Base-by-base conservation (phyloP, 306 rosid genomes). In the Prinsepia uniflora region DNA sequence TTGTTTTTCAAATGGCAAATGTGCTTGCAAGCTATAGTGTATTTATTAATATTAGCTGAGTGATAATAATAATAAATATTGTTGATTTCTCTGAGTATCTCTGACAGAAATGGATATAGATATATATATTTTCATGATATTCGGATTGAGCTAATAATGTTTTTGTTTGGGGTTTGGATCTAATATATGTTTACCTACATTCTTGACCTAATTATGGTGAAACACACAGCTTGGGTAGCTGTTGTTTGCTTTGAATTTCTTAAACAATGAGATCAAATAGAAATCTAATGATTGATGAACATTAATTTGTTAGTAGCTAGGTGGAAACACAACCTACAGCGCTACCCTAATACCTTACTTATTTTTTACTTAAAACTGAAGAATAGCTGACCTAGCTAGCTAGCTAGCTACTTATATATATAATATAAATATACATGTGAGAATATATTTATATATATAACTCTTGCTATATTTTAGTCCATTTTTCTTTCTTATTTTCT, bases 31-130 rank as follows among this genome's bases (percentile, higher is more conserved):
- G 30, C 30, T 24, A 24, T 46, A 76, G 83, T 76, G 80, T 72
- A 65, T 79, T 73, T 43, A 24, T 64, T 68, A 45, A 70, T 78
- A 68, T 71, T 59, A 53, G 74, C 65, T 67, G 65, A 84, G 78
- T 78, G 61, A 45, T 45, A 41, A 50, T 43, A 42, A 22, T 30
- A 30, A 30, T 30, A 30, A 30, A 1, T 30, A 30, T 30, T 30
- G 36, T 68, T 68, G 43, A 13, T 34, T 59, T 59, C 64, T 59
- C 78, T 77, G 75, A 70, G 61, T 14, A 43, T 73, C 78, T 81
- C 75, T 64, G 79, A 70, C 34, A 70, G 15, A 15, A 56, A 22
- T 20, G 18, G 13, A 40, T 53, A 44, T 54, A 56, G 36, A 30
- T 30, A 30, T 30, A 30, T 30, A 30, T 2, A 30, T 30, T 70